Conservation (phyloP, 1,284 basidiomycete species). For the Heterobasidion irregulare region DNA sequence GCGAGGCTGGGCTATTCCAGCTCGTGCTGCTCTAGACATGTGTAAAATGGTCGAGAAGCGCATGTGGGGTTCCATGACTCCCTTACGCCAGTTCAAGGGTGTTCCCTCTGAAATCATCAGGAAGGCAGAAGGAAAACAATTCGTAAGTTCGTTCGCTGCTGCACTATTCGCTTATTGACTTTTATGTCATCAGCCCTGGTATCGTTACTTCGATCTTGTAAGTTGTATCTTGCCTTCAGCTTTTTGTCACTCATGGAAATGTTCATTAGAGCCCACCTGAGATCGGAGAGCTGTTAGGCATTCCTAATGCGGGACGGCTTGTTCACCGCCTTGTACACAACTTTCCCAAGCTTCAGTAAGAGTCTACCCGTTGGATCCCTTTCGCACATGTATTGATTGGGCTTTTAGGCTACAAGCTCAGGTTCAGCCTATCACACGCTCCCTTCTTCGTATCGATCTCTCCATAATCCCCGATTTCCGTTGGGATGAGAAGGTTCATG, state of each 20-base stretch:
- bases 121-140: constrained; percentile 96
- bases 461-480: constrained; percentile 94
- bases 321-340: constrained; percentile 94
- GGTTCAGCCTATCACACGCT: constrained; percentile 89
- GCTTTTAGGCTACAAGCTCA: constrained; percentile 73
- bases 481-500: constrained; percentile 95
- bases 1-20: constrained; percentile 95
- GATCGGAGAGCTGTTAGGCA: constrained; percentile 90
- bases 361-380: constrained; percentile 11
- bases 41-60: constrained; percentile 96
- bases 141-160: constrained; percentile 41
- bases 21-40: constrained; percentile 84
- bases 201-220: constrained; percentile 89
- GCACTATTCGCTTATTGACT: constrained; percentile 2
- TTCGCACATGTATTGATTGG: constrained; percentile 16
- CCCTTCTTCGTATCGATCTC: constrained; percentile 81
- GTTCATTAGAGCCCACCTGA: constrained; percentile 59
- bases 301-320: constrained; percentile 86
- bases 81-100: constrained; percentile 90
- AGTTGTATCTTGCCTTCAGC: constrained; percentile 11
- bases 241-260: background rate
- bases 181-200: constrained; percentile 65
- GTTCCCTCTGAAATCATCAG: constrained; percentile 84
- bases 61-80: constrained; percentile 99
- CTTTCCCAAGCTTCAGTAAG: constrained; percentile 91